Evolutionary conservation across 257 asterid species (phyloP), one percentile per base, ranked within the genome.

Genomic region (Capsicum baccatum): DNA sequence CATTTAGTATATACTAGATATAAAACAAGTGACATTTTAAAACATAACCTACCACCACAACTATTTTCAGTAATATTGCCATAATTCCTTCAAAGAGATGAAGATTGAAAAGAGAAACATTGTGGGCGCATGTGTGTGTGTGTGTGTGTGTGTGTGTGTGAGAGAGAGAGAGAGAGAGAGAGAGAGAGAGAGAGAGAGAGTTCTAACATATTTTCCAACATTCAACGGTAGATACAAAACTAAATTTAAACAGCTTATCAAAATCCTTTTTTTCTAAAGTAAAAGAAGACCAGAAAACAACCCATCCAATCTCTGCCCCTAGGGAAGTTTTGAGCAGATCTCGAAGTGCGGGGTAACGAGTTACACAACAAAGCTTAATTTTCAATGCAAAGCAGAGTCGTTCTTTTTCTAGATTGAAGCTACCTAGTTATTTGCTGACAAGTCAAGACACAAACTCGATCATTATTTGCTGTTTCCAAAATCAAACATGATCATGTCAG

Each of bases 181-280:
- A n/a, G 26, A 26, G 26, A 26, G 26, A 26, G 26, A 26, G 57
- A n/a, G 80, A 50, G 39, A 42, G 60, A 48, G 21, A 50, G 62
- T 52, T 54, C 81, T 68, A 76, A 15, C 81, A 76, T 48, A 13
- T 26, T 76, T 52, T 26, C 48, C 81, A 26, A 14, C 81, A 76
- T 52, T 52, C 48, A 76, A 76, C 26, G 26, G 81, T 5, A 52
- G 52, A 13, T 44, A 35, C 81, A 76, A 64, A 39, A 52, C 63
- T 76, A 52, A 21, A 52, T 26, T 76, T 37, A n/a, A 26, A 76
- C 63, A 52, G 81, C 63, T 42, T 33, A 76, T 76, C 21, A 52
- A 48, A 21, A 74, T 11, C 8, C 26, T 26, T 11, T 63, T 26
- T 64, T 26, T 48, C 9, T n/a, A 21, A 71, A 76, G 26, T 52